Evolutionary conservation across 768 basidiomycete species (phyloP), one percentile per base, ranked within the genome.

Genomic region (Leccinum arenicola): DNA sequence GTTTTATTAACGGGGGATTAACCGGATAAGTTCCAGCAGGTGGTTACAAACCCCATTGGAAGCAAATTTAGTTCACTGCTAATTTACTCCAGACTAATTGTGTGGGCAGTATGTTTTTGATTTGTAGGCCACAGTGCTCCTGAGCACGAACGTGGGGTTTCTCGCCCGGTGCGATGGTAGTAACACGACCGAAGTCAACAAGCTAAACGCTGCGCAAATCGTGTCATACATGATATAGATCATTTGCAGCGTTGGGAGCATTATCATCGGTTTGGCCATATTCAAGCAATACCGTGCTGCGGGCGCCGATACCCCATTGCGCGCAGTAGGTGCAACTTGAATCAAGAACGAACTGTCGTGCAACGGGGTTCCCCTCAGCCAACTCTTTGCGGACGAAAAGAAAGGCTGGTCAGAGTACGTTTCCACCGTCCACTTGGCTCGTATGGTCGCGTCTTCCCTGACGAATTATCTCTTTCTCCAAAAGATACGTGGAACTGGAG

Each of bases 241-340:
- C 45, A 66, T 74, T 33, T 68, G 64, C 50, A 70, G 59, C 14
- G 62, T 61, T n/a, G 71, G 72, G 19, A 72, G 71, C 29, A 72
- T 72, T 17, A 58, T 70, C 36, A 55, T 58, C 14, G 71, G 71
- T 58, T 67, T 72, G 1, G 55, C 64, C 48, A 74, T 72, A 40
- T 74, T 64, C 11, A 73, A 72, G 48, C 71, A 74, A 61, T 72
- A 72, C 43, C 71, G 71, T 48, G 71, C 71, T 47, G 70, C 63
- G 29, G 68, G 71, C 4, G 73, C 65, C 3, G 71, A 72, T 49
- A 71, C 72, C 3, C 71, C 72, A 23, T 40, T 68, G 29, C 67
- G 64, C 59, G 71, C 72, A 55, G 71, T 72, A 63, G 60, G 56
- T 0, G 6, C 12, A 23, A 23, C 23, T 23, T 23, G 23, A 2